A percentile compares a stretch with the other conserved stretches of the same genome.
phyloP scores from a whole-genome alignment of 805 yeast species.

The Metschnikowia anglica region DNA sequence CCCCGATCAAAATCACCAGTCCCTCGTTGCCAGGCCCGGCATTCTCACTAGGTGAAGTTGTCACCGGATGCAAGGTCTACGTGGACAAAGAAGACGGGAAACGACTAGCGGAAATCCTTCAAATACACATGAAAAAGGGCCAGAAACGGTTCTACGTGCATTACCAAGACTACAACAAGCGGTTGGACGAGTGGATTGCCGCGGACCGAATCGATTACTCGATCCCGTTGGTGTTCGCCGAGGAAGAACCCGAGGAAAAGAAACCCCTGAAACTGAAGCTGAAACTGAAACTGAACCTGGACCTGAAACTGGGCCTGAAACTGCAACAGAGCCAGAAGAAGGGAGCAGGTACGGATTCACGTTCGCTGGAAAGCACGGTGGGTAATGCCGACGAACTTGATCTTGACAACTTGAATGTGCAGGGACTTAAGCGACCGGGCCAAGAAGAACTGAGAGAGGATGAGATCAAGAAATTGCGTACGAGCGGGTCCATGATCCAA shows the following conservation, averaged over 20 bases:
- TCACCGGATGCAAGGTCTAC: slow-evolving; percentile 78
- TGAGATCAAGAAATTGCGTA: slow-evolving; percentile 86
- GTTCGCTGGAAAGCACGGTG: slow-evolving; percentile 23
- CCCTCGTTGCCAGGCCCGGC: slow-evolving; percentile 1
- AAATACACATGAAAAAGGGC: slow-evolving; percentile 71
- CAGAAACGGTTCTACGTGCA: slow-evolving; percentile 86
- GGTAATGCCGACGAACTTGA: slow-evolving; percentile 68
- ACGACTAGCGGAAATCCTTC: slow-evolving; percentile 82
- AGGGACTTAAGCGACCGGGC: slow-evolving; percentile 64
- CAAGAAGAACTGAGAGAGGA: slow-evolving; percentile 83
- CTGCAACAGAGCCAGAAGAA: neutral
- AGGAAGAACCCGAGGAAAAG: slow-evolving; percentile 51
- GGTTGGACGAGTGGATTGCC: slow-evolving; percentile 93
- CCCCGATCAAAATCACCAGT: slow-evolving; percentile 13
- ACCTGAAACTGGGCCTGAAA: slow-evolving; percentile 11
- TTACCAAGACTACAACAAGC: slow-evolving; percentile 89
- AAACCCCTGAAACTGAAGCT: slow-evolving; percentile 32
- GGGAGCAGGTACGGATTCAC: slow-evolving; percentile 8
- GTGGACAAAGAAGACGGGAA: slow-evolving; percentile 78
- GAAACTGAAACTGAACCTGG: slow-evolving; percentile 26
- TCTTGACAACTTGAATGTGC: slow-evolving; percentile 79
- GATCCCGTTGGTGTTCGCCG: slow-evolving; percentile 72
- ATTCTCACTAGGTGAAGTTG: slow-evolving; percentile 48
- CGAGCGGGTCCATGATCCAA: slow-evolving; percentile 98
- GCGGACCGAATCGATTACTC: slow-evolving; percentile 67